Conservation (phyloP, 169 alveolate genomes). For the Miamiensis avidus region DNA sequence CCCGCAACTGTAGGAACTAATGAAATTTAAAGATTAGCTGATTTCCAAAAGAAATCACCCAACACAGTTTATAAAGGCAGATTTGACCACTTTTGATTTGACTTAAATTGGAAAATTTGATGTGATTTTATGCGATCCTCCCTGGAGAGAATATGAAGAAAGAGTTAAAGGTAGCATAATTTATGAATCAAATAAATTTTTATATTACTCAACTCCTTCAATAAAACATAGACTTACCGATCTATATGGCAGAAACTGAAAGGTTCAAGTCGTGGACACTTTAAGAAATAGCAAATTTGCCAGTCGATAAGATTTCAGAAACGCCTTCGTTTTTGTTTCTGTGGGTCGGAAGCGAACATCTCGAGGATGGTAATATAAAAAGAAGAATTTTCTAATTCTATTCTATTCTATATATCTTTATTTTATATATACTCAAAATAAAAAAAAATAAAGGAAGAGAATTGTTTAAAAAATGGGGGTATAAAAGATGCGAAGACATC, state of each 20-base stretch:
- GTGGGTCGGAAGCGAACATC: conserved; percentile 91
- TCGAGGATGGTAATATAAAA: conserved; percentile 79
- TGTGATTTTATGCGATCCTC: conserved; percentile 92
- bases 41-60: conserved; percentile 89
- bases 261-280: conserved; percentile 40
- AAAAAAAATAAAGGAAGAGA: conserved; percentile 52
- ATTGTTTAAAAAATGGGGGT: conserved; percentile 91
- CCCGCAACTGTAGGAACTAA: conserved; percentile 88
- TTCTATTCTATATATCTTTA: not conserved
- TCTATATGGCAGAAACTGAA: not conserved
- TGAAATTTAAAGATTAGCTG: conserved; percentile 85
- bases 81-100: conserved; percentile 82
- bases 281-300: conserved; percentile 70
- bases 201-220: not conserved
- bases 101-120: conserved; percentile 88
- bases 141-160: conserved; percentile 87
- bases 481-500: conserved; percentile 93
- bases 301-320: conserved; percentile 89
- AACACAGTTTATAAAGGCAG: conserved; percentile 85
- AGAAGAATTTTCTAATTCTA: conserved; percentile 33
- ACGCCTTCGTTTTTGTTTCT: conserved; percentile 88
- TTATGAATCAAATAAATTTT: conserved; percentile 42
- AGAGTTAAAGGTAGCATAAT: conserved; percentile 59
- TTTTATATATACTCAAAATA: not conserved
- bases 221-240: not conserved